These are phyloP conservation scores for Galerina marginata DNA, from an alignment of 768 basidiomycete species.

Conservation along the genomic window DNA sequence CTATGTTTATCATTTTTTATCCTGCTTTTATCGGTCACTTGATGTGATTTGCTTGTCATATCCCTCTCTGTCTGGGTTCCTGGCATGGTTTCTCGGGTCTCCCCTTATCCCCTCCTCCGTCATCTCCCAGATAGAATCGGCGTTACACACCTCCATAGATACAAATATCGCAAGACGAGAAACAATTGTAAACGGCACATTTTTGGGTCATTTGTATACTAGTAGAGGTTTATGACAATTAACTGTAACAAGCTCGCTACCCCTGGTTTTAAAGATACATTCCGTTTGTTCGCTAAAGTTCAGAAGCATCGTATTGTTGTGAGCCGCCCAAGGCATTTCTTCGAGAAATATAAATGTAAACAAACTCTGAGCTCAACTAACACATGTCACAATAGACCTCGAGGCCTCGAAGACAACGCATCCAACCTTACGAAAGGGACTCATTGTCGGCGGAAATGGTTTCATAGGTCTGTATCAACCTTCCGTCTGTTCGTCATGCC, in stretches of 20 bases:
- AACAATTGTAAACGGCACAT: slow-evolving; percentile 20
- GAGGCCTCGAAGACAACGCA: slow-evolving; percentile 30
- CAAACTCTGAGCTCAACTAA: no score
- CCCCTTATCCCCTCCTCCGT: not conserved
- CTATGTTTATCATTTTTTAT: slow-evolving; percentile 15
- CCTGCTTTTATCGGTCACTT: slow-evolving; percentile 25
- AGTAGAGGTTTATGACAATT: slow-evolving; percentile 9
- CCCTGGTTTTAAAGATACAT: slow-evolving; percentile 6
- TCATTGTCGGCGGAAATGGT: slow-evolving; percentile 99
- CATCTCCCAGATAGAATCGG: slow-evolving; percentile 21
- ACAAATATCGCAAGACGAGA: slow-evolving; percentile 22
- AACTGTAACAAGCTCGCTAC: slow-evolving; percentile 12
- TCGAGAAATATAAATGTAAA: no score
- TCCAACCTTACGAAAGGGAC: slow-evolving; percentile 57
- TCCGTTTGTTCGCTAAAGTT: not conserved
- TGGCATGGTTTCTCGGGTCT: slow-evolving; percentile 19
- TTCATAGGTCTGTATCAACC: slow-evolving; percentile 73
- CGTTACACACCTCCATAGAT: slow-evolving; percentile 9
- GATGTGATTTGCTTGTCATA: slow-evolving; percentile 23
- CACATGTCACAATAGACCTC: slow-evolving; percentile 5
- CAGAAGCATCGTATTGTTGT: no score
- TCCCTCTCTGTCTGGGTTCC: slow-evolving; percentile 4
- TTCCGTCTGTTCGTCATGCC: not conserved
- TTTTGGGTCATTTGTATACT: not conserved
- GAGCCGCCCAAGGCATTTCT: no score